Evolutionary conservation across 208 protist species (phyloP).

Genomic region (Trypanosomatidae sp.): DNA sequence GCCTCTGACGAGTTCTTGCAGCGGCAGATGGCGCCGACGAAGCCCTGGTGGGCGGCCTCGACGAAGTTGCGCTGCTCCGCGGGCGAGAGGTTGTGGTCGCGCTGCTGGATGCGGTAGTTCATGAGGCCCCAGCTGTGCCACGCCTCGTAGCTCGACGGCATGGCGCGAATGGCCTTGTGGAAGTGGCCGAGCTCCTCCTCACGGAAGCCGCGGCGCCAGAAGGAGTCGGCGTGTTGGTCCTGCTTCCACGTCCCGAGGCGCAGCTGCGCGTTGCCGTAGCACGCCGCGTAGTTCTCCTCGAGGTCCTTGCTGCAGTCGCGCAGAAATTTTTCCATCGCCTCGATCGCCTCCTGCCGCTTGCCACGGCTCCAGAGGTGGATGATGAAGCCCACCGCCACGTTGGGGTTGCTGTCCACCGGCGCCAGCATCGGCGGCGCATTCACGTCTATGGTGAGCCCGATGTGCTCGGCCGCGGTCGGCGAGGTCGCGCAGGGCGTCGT

Average conservation of each 20-base stretch:
- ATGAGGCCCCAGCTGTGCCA: slow-evolving; percentile 98
- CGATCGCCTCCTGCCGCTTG: slow-evolving; percentile 72
- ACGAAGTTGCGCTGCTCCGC: slow-evolving; percentile 83
- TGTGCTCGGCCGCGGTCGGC: slow-evolving; percentile 13
- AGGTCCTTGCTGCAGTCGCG: slow-evolving; percentile 48
- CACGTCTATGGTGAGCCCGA: no score
- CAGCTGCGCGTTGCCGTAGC: slow-evolving; percentile 80
- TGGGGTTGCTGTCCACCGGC: slow-evolving; percentile 35
- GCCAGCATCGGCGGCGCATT: slow-evolving; percentile 3
- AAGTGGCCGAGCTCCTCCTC: slow-evolving; percentile 80
- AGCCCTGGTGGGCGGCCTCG: slow-evolving; percentile 93
- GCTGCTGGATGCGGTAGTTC: slow-evolving; percentile 96
- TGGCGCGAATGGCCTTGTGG: slow-evolving; percentile 80
- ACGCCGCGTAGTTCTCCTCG: slow-evolving; percentile 53
- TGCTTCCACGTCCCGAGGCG: slow-evolving; percentile 88
- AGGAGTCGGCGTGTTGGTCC: slow-evolving; percentile 77
- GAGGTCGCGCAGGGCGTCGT: slow-evolving; percentile 7
- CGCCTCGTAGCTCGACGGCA: slow-evolving; percentile 89
- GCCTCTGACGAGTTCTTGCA: slow-evolving; percentile 72
- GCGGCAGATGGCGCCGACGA: slow-evolving; percentile 96
- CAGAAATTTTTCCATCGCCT: slow-evolving; percentile 78
- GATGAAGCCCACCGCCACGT: slow-evolving; percentile 78
- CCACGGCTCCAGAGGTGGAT: slow-evolving; percentile 80
- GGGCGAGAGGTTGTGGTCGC: slow-evolving; percentile 63
- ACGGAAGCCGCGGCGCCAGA: slow-evolving; percentile 74